These are phyloP conservation scores for Nothophaeocryptopus gaeumannii DNA, from an alignment of 2,329 filamentous ascomycete genomes.

Conservation along the genomic window DNA sequence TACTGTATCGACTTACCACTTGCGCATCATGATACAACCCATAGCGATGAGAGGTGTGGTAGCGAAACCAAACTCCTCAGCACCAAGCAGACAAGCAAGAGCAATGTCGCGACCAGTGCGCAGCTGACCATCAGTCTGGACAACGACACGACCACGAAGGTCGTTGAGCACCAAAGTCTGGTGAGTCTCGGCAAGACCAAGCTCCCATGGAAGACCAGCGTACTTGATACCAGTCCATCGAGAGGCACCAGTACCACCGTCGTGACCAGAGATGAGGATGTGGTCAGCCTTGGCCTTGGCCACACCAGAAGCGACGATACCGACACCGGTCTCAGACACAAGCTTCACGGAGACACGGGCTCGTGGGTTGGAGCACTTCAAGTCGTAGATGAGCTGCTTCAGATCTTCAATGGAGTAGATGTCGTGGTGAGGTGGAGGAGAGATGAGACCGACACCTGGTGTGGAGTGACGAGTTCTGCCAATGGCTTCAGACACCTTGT, in stretches of 20 bases:
- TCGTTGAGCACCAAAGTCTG: slow-evolving; percentile 96
- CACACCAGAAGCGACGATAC: slow-evolving; percentile 95
- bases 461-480: slow-evolving; percentile 94
- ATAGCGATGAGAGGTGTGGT: slow-evolving; percentile 93
- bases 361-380: slow-evolving; percentile 93
- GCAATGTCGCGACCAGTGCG: slow-evolving; percentile 90
- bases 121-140: slow-evolving; percentile 93
- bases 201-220: slow-evolving; percentile 91
- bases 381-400: slow-evolving; percentile 95
- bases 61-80: slow-evolving; percentile 97
- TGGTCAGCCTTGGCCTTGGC: slow-evolving; percentile 97
- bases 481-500: slow-evolving; percentile 94
- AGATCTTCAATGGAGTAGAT: slow-evolving; percentile 98
- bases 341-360: slow-evolving; percentile 94
- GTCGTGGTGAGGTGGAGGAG: slow-evolving; percentile 92
- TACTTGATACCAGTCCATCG: slow-evolving; percentile 99
- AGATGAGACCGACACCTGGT: slow-evolving; percentile 92
- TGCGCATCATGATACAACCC: slow-evolving; percentile 94
- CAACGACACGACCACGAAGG: slow-evolving; percentile 88
- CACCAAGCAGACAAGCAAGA: slow-evolving; percentile 89
- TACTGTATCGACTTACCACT: slow-evolving; percentile 49
- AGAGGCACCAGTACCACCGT: slow-evolving; percentile 93
- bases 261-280: slow-evolving; percentile 93
- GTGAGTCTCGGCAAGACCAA: slow-evolving; percentile 94
- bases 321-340: slow-evolving; percentile 93